These are phyloP conservation scores for Myxozyma mucilagina DNA, from an alignment of 805 yeast species.

Conservation along the genomic window DNA sequence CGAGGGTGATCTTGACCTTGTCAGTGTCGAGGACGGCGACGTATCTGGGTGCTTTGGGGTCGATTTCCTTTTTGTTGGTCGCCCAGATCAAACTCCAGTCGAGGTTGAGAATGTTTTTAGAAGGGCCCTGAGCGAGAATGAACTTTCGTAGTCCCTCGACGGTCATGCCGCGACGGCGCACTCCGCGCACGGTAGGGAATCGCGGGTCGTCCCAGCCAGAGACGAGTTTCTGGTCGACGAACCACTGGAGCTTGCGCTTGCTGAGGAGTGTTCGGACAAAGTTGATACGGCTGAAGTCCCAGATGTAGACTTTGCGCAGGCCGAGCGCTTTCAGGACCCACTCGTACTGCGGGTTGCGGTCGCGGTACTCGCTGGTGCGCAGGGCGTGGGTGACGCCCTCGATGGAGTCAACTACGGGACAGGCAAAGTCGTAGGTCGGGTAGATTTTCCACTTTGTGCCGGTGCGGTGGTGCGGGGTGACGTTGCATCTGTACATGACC, in stretches of 20 bases:
- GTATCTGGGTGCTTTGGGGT: conserved; percentile 95
- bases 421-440: conserved; percentile 99
- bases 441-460: conserved; percentile 92
- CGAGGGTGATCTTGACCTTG: conserved; percentile 65
- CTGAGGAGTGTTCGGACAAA: conserved; percentile 93
- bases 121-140: conserved; percentile 94
- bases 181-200: conserved; percentile 98
- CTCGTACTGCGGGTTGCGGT: conserved; percentile 96
- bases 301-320: conserved; percentile 89
- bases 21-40: conserved; percentile 69
- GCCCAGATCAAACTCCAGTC: conserved; percentile 99
- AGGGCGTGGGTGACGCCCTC: conserved; percentile 98
- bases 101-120: conserved; percentile 91
- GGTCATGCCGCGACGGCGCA: conserved; percentile 98
- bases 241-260: conserved; percentile 98
- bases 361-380: conserved; percentile 98
- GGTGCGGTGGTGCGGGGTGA: conserved; percentile 97
- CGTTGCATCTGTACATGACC: conserved; percentile 93
- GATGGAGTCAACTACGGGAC: conserved; percentile 89
- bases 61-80: conserved; percentile 92
- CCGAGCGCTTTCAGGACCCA: conserved; percentile 86
- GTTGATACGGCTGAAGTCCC: conserved; percentile 98
- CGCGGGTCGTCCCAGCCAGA: conserved; percentile 98
- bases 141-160: conserved; percentile 96
- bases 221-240: conserved; percentile 88